Conservation (phyloP, 495 filamentous ascomycete genomes). For the Lentithecium fluviatile region DNA sequence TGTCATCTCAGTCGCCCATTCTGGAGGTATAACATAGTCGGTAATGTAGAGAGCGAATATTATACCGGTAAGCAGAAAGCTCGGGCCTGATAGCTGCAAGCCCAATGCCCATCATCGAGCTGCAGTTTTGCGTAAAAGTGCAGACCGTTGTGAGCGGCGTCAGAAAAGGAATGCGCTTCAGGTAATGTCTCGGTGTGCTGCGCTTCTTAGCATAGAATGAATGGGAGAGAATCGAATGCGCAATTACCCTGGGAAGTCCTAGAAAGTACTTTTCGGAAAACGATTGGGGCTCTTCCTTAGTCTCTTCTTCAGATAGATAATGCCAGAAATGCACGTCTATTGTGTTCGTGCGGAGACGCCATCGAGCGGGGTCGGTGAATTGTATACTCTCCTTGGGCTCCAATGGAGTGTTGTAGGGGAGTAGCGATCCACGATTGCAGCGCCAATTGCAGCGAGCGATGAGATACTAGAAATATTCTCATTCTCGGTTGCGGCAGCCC, state of each 20-base stretch:
- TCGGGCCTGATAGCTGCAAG: conserved; percentile 85
- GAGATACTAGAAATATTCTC: too few relatives aligned
- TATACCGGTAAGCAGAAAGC: conserved; percentile 83
- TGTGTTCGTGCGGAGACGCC: not conserved
- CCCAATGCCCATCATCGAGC: conserved; percentile 86
- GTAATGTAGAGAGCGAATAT: conserved; percentile 85
- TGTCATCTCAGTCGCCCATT: conserved; percentile 81
- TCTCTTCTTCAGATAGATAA: conserved; percentile 72
- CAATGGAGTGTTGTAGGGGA: too few relatives aligned
- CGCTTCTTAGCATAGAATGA: not conserved
- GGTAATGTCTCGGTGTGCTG: not conserved
- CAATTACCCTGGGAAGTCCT: conserved; percentile 63
- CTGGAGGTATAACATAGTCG: conserved; percentile 76
- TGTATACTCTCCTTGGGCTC: not conserved
- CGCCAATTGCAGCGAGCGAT: too few relatives aligned
- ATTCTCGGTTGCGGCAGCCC: too few relatives aligned
- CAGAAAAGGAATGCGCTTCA: not conserved
- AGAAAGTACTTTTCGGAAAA: conserved; percentile 82
- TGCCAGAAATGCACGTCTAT: conserved; percentile 40
- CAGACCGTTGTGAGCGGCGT: not conserved
- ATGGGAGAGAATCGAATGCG: not conserved
- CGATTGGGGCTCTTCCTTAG: conserved; percentile 77
- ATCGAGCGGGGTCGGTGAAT: not conserved
- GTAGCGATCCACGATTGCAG: too few relatives aligned
- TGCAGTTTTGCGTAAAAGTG: conserved; percentile 88